phyloP scores from a whole-genome alignment of 2,329 filamentous ascomycete species.

The Triangularia setosa region DNA sequence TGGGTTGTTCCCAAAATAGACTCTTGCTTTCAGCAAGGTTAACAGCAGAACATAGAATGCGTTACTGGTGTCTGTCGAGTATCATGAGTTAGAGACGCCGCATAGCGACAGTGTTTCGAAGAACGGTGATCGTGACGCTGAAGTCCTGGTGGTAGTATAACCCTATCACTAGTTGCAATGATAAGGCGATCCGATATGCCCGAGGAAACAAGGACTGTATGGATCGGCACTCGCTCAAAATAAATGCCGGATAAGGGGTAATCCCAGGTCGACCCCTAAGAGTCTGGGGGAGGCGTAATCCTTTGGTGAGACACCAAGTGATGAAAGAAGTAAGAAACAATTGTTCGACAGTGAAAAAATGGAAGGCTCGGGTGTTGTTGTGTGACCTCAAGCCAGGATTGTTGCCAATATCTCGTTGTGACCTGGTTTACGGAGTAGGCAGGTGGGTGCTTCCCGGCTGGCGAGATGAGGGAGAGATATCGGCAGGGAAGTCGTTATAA shows the following conservation, averaged over 20 bases:
- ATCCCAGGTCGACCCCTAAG: background rate
- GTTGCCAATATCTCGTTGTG: background rate
- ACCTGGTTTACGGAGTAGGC: background rate
- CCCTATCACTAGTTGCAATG: background rate
- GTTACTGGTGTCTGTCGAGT: background rate
- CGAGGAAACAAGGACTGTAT: background rate
- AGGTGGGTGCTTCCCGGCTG: background rate
- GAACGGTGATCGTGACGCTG: background rate
- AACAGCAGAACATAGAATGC: background rate
- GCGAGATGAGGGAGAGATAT: background rate
- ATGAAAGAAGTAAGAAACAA: background rate
- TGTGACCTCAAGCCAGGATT: background rate
- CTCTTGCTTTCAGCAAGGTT: background rate
- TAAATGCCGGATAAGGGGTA: background rate
- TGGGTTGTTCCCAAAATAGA: background rate
- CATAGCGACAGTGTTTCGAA: background rate
- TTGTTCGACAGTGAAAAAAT: background rate
- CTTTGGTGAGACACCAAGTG: background rate
- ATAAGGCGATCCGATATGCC: background rate
- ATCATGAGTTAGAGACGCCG: background rate
- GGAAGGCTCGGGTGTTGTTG: background rate
- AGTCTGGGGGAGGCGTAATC: background rate
- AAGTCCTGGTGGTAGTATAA: background rate
- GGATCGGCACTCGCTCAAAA: background rate
- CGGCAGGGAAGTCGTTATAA: background rate